Evolutionary conservation across 164 flowering plant genomes (phyloP).

Genomic region (Annona squamosa): DNA sequence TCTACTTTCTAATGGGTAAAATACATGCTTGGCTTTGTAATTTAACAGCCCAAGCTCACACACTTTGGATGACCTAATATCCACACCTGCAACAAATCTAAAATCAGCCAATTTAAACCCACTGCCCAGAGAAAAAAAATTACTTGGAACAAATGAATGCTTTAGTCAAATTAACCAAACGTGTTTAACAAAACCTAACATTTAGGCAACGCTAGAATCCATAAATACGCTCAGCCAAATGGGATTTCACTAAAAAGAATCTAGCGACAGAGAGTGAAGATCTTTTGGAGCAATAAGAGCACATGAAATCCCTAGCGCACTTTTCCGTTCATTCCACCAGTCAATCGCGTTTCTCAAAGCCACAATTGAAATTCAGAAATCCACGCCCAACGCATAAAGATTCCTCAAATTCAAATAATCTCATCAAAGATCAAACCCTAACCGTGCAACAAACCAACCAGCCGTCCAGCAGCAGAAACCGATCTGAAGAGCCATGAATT

Average conservation of each 20-base stretch:
- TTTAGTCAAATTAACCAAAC: too few relatives aligned
- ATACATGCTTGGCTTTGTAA: slow-evolving; percentile 63
- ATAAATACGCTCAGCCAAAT: too few relatives aligned
- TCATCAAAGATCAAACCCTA: not conserved
- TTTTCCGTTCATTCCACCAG: not conserved
- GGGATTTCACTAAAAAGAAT: too few relatives aligned
- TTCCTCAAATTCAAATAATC: not conserved
- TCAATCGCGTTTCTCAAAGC: not conserved
- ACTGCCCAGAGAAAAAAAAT: not conserved
- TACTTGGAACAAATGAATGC: too few relatives aligned
- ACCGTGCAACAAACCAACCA: not conserved
- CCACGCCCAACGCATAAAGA: not conserved
- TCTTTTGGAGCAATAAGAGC: too few relatives aligned
- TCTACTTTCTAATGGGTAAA: slow-evolving; percentile 47
- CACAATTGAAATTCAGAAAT: not conserved
- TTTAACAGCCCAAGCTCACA: slow-evolving; percentile 81
- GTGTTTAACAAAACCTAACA: too few relatives aligned
- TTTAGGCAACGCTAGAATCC: too few relatives aligned
- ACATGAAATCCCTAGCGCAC: not conserved
- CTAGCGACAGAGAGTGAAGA: too few relatives aligned
- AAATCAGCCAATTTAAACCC: slow-evolving; percentile 3
- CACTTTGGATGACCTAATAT: slow-evolving; percentile 82
- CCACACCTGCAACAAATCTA: slow-evolving; percentile 55
- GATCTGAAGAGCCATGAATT: not conserved
- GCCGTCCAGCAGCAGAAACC: not conserved